Percentiles rank a stretch among this genome's conserved stretches.
Evolutionary conservation across 2,329 filamentous ascomycete species (phyloP).

Genomic region (Atkinsonella texensis): DNA sequence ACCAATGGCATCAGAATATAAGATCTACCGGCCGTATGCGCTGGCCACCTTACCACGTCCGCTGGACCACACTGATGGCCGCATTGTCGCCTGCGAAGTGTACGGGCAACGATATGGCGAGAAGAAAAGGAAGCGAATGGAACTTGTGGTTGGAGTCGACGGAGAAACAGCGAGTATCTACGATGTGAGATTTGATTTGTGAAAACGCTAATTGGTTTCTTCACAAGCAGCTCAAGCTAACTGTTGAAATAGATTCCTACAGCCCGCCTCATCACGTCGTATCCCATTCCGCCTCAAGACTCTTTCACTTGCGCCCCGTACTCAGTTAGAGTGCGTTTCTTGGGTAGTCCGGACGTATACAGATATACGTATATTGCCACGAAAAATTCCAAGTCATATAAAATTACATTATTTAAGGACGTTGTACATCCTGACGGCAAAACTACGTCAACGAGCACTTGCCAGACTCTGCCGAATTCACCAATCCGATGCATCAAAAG

Average conservation of each 20-base stretch:
- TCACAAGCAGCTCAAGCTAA: neutral
- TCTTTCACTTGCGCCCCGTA: conserved; percentile 50
- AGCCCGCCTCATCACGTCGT: conserved; percentile 51
- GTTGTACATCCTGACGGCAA: conserved; percentile 37
- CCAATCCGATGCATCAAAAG: conserved; percentile 24
- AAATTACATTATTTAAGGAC: conserved; percentile 49
- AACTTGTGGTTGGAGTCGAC: conserved; percentile 51
- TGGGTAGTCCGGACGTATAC: conserved; percentile 34
- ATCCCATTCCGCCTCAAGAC: conserved; percentile 53
- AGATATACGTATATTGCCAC: conserved; percentile 53
- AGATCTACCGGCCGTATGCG: conserved; percentile 52
- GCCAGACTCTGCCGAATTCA: conserved; percentile 29
- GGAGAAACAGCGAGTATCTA: conserved; percentile 56
- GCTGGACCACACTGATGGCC: conserved; percentile 37
- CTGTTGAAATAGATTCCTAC: conserved; percentile 39
- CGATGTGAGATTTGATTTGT: conserved; percentile 34
- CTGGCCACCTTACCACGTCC: conserved; percentile 47
- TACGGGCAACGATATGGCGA: conserved; percentile 45
- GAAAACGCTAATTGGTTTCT: neutral
- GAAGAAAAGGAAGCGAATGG: conserved; percentile 51
- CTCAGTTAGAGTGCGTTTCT: conserved; percentile 42
- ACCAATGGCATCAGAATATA: conserved; percentile 46
- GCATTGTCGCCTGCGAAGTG: conserved; percentile 48
- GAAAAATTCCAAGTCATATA: conserved; percentile 31
- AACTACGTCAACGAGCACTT: conserved; percentile 37